Evolutionary conservation across 331 rosid species (phyloP), one percentile per base, ranked within the genome.

Genomic region (Quercus tomentella): DNA sequence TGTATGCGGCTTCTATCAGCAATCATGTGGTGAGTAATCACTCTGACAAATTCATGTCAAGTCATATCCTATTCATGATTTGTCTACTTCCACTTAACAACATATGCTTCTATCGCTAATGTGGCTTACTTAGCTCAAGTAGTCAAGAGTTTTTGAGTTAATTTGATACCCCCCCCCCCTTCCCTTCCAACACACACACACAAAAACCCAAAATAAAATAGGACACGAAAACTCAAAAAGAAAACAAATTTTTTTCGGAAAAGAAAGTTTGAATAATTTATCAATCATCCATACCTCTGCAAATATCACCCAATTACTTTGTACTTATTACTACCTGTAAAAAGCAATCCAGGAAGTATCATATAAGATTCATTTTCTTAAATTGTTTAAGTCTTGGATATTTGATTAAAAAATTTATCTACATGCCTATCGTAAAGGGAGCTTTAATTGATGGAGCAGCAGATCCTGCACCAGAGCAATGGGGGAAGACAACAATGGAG

Each of bases 381-480:
- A 14, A 12, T 26, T n/a, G 6, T 49, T 49, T 49, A 2, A 33
- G 25, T 18, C 10, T 20, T n/a, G 16, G 69, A 63, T 16, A 28
- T 31, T 43, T 72, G 15, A 74, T 45, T 41, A 20, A 21, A 28
- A 31, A 62, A 63, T 14, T 22, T 57, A 15, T 31, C 21, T 74
- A 41, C 60, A 70, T 80, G 51, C 28, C 60, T 22, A 23, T 51
- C 58, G 37, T 77, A 57, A 65, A 94, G 98, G 91, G 93, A 68
- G 89, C 89, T 33, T 87, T 94, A 87, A 92, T 94, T 79, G 98
- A 94, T 78, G 98, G 98, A 75, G 97, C 98, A 70, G 95, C 97
- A 52, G 97, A 94, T 81, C 97, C 98, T 86, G 88, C 92, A 79
- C 98, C 98, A 33, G 98, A 92, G 90, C 97, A 91, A 80, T 94